Evolutionary conservation across 1,139 yeast genomes (phyloP).

Genomic region (Nakaseomyces delphensis): DNA sequence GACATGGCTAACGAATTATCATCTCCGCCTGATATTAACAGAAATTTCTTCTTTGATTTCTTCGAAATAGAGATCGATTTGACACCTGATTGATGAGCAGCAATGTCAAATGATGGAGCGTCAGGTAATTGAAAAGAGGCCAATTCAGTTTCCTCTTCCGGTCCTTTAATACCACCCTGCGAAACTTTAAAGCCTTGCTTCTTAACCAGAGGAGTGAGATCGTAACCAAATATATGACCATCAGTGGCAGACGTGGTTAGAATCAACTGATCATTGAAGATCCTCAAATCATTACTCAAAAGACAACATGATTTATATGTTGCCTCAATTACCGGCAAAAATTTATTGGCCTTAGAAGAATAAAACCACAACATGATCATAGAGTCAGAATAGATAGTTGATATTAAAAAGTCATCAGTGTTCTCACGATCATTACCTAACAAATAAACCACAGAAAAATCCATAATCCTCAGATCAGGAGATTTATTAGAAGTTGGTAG

Average conservation of each 20-base stretch:
- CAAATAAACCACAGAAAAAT: conserved; percentile 45
- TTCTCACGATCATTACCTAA: conserved; percentile 12
- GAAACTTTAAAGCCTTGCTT: conserved; percentile 8
- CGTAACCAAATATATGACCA: conserved; percentile 64
- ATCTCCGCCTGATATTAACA: conserved; percentile 77
- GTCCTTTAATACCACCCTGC: background rate
- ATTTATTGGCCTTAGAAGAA: conserved; percentile 32
- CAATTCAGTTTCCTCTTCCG: background rate
- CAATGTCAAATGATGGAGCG: background rate
- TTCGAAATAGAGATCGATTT: conserved; percentile 39
- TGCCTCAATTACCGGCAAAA: conserved; percentile 41
- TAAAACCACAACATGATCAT: conserved; percentile 58
- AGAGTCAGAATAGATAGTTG: conserved; percentile 81
- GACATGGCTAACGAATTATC: conserved; percentile 65
- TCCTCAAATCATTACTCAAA: conserved; percentile 47
- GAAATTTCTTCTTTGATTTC: conserved; percentile 24
- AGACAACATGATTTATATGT: conserved; percentile 69
- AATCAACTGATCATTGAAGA: conserved; percentile 28
- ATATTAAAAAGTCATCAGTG: conserved; percentile 39
- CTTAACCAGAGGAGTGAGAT: conserved; percentile 33
- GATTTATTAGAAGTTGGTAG: conserved; percentile 42
- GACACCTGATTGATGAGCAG: conserved; percentile 75
- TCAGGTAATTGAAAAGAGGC: background rate
- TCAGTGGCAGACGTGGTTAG: conserved; percentile 69
- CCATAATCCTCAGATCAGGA: conserved; percentile 88